Evolutionary conservation across 345 rosid species (phyloP), one percentile per base, ranked within the genome.

Genomic region (Hibiscus trionum): DNA sequence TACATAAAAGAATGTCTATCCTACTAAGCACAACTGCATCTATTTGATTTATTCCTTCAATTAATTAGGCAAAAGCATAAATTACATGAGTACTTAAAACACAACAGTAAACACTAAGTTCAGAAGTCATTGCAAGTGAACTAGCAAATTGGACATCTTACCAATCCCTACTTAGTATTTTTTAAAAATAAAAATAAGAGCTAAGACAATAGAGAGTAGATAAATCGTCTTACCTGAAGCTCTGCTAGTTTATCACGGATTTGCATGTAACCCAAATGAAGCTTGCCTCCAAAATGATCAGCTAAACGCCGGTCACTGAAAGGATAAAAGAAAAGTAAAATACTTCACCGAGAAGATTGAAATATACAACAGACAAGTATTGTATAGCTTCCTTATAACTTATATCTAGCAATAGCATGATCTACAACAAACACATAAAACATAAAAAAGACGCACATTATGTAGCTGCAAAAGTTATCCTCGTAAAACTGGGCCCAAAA

Each of bases 401-500:
- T 71, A 72, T 79, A 79, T 78, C 83, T 78, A 91, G 80, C 82
- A 80, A 77, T 75, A 81, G 74, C 84, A 86, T 76, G 86, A 85
- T 83, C 85, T 81, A 80, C 86, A 82, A 81, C 37, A 33, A 33
- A 74, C 88, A 84, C 78, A 74, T 81, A 82, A 90, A 95, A 88
- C 89, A 89, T 87, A 80, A 87, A 87, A 85, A 81, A 53, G 58
- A 95, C 94, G 97, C 99, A 95, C 98, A 89, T 95, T 90, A 87
- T 92, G 85, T 85, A 93, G 98, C 99, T 90, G 93, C 97, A 95
- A 90, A 92, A 95, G 96, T 93, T 78, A 90, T 93, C 99, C 99
- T 85, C 93, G 96, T 86, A 92, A 92, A 89, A 92, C 93, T 88
- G 96, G 97, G 96, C 98, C 95, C 97, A 89, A 92, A 86, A 95